Conservation (phyloP, 2,329 filamentous ascomycete species). For the Bipolaris cookei region DNA sequence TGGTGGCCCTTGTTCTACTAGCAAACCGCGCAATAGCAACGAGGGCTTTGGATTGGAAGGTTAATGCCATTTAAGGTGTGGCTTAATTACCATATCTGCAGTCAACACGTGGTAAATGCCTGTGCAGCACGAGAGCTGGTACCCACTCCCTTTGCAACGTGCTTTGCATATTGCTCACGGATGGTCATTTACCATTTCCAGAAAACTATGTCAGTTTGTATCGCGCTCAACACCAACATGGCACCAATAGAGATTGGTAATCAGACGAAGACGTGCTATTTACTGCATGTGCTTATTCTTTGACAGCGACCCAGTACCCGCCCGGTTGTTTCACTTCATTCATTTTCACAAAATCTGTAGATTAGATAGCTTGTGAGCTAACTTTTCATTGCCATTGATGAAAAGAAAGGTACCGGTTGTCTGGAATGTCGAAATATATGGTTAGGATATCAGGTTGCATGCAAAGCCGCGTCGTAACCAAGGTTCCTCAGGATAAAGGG, state of each 20-base stretch:
- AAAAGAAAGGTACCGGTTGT: neutral
- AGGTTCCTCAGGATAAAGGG: neutral
- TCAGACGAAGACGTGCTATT: neutral
- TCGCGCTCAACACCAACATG: neutral
- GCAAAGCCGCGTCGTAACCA: neutral
- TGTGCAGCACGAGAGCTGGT: slow-evolving; percentile 4
- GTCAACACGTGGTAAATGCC: neutral
- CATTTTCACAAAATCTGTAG: neutral
- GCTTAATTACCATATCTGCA: neutral
- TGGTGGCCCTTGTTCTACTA: neutral
- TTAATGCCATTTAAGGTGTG: neutral
- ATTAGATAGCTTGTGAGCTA: neutral
- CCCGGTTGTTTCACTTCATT: neutral
- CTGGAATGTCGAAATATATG: neutral
- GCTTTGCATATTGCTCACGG: neutral
- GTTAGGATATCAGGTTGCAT: neutral
- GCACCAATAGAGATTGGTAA: slow-evolving; percentile 3
- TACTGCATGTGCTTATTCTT: neutral
- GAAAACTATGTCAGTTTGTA: neutral
- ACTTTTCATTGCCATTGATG: neutral
- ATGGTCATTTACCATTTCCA: neutral
- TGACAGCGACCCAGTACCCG: neutral
- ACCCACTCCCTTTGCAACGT: neutral
- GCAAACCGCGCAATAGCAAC: neutral
- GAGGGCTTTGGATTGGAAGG: neutral